Evolutionary conservation across 371 early-diverging fungal species (phyloP).

Genomic region (Amoeboaphelidium protococcarum): DNA sequence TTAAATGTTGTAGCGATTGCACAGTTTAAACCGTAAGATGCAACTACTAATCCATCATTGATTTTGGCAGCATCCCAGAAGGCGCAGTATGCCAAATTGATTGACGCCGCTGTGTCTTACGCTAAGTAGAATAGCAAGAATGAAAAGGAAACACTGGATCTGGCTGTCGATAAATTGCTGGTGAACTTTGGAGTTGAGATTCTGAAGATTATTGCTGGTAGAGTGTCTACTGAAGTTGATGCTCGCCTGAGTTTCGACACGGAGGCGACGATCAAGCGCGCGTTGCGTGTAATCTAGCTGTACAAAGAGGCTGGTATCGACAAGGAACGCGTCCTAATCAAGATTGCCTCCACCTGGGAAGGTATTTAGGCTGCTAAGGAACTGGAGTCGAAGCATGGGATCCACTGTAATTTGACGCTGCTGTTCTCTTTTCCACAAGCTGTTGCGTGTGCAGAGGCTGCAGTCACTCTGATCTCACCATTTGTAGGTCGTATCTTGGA

Average conservation of each 20-base stretch:
- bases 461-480: slow-evolving; percentile 87
- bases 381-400: slow-evolving; percentile 58
- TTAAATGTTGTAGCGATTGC: slow-evolving; percentile 49
- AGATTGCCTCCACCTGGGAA: slow-evolving; percentile 95
- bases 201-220: slow-evolving; percentile 84
- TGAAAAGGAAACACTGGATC: slow-evolving; percentile 37
- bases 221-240: slow-evolving; percentile 95
- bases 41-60: slow-evolving; percentile 96
- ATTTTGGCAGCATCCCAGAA: slow-evolving; percentile 79
- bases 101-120: slow-evolving; percentile 66
- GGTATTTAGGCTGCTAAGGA: slow-evolving; percentile 85
- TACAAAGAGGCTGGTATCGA: slow-evolving; percentile 60
- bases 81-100: slow-evolving; percentile 56
- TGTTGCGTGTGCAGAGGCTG: slow-evolving; percentile 90
- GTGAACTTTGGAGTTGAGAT: slow-evolving; percentile 92
- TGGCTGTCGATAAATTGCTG: slow-evolving; percentile 69
- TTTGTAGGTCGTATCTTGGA: slow-evolving; percentile 95
- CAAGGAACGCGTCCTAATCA: slow-evolving; percentile 80
- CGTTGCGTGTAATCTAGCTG: slow-evolving; percentile 56
- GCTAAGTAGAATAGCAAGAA: slow-evolving; percentile 41
- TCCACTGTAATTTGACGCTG: slow-evolving; percentile 95
- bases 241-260: slow-evolving; percentile 80
- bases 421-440: slow-evolving; percentile 86
- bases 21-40: slow-evolving; percentile 91
- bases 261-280: slow-evolving; percentile 74